phyloP scores from a whole-genome alignment of 2,329 filamentous ascomycete species.

The Colletotrichum chlorophyti region DNA sequence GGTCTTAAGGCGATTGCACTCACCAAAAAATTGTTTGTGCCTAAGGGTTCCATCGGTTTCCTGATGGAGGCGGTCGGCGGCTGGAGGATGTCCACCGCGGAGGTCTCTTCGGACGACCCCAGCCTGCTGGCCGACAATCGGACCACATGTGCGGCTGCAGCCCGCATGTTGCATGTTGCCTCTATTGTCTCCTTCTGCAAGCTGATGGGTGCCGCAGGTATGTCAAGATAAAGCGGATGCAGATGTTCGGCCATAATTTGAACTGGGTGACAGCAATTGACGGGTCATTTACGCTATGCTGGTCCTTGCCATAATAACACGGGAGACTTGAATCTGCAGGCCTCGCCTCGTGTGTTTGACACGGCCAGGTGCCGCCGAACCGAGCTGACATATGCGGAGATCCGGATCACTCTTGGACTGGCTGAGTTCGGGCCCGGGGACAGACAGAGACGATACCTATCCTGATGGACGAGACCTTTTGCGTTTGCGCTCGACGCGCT shows the following conservation, averaged over 20 bases:
- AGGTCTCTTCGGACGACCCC: slow-evolving; percentile 30
- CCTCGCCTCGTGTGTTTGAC: no score
- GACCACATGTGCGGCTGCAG: slow-evolving; percentile 46
- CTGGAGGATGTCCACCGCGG: slow-evolving; percentile 40
- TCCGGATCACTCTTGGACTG: slow-evolving; percentile 67
- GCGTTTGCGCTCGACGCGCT: slow-evolving; percentile 58
- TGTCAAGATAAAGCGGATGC: slow-evolving; percentile 32
- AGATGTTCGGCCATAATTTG: slow-evolving; percentile 33
- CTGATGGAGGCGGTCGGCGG: slow-evolving; percentile 51
- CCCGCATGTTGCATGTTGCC: slow-evolving; percentile 44
- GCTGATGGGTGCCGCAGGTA: slow-evolving; percentile 46
- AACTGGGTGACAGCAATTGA: slow-evolving; percentile 40
- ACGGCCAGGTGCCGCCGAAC: slow-evolving; percentile 15
- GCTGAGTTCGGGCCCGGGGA: slow-evolving; percentile 59
- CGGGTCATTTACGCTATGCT: slow-evolving; percentile 42
- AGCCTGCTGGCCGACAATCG: slow-evolving; percentile 42
- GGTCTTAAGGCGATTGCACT: slow-evolving; percentile 44
- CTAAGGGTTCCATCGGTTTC: slow-evolving; percentile 55
- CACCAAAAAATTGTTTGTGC: slow-evolving; percentile 53
- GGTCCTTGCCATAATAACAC: slow-evolving; percentile 42
- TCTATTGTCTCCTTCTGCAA: slow-evolving; percentile 45
- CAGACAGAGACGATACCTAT: slow-evolving; percentile 50
- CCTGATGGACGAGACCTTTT: slow-evolving; percentile 58
- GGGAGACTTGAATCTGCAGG: no score
- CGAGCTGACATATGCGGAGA: slow-evolving; percentile 37